Base-by-base conservation (phyloP, 805 yeast genomes). In the Candida glaebosa region DNA sequence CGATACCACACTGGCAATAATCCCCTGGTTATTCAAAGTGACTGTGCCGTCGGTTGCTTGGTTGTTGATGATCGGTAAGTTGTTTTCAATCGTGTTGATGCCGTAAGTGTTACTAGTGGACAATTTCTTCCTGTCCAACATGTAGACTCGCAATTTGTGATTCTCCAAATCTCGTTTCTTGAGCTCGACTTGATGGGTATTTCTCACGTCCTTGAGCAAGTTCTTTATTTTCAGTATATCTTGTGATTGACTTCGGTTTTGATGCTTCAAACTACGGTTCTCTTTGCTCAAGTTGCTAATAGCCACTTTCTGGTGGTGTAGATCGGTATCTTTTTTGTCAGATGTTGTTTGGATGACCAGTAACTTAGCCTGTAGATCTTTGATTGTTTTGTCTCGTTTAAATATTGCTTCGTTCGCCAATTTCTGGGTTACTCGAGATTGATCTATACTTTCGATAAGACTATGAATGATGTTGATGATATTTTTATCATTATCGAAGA, bases 401-500 rank as follows among this genome's bases (percentile, higher is more conserved):
- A 46, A 44, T 5, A 67, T 41, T 1, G 60, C 46, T 28, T 54
- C 55, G 41, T 63, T 65, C 19, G 66, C 57, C 5, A 56, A 43
- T 36, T 52, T 57, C 38, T 58, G 63, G 40, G 64, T 72, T 10
- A 42, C 48, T 18, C 67, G 54, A 44, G 57, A 57, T 36, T 68
- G 43, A 32, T 65, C 70, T n/a, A 61, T 52, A 25, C 56, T 54
- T 44, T 54, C 64, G 30, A 56, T 42, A 24, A 58, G 56, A 9
- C 68, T 58, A 46, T 67, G 65, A 1, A 70, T 55, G 26, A 65
- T 57, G 43, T 70, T 69, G 35, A 70, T 63, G 24, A 53, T 45
- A 42, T 62, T 61, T 39, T 63, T 62, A 51, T 67, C 73, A 49
- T 67, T 67, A 39, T 61, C 55, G 42, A 63, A 69, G 17, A 65